Percentiles rank a stretch among this genome's conserved stretches.
Conservation (phyloP, 345 rosid species). For the Salix caprea region DNA sequence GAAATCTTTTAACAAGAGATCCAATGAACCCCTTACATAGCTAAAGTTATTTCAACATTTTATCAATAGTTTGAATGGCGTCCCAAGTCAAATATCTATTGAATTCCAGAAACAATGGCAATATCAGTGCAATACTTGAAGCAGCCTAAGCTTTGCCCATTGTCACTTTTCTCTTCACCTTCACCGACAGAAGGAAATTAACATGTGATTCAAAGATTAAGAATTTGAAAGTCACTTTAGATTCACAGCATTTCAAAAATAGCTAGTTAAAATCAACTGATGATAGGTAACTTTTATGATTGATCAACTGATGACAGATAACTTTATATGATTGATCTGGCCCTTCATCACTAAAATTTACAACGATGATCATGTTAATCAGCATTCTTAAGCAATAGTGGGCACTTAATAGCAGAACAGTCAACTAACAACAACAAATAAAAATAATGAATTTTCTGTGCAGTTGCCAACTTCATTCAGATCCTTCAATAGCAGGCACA, state of each 20-base stretch:
- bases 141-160: not conserved
- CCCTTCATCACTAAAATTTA: not conserved
- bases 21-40: not conserved
- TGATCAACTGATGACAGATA: not conserved
- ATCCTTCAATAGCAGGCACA: slow-evolving; percentile 7
- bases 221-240: not conserved
- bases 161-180: not conserved
- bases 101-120: not conserved
- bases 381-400: not conserved
- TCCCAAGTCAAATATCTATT: not conserved
- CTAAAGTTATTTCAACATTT: not conserved
- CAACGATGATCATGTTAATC: not conserved
- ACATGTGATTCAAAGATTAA: not conserved
- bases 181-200: not conserved
- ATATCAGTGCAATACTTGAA: not conserved
- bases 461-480: not conserved
- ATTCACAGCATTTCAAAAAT: not conserved
- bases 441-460: not conserved
- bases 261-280: not conserved
- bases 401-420: not conserved
- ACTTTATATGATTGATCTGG: not conserved
- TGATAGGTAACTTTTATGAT: not conserved
- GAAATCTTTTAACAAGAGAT: not conserved
- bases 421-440: not conserved
- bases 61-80: not conserved